Conservation (phyloP, 73 alveolate species). For the Blepharisma japonicum region DNA sequence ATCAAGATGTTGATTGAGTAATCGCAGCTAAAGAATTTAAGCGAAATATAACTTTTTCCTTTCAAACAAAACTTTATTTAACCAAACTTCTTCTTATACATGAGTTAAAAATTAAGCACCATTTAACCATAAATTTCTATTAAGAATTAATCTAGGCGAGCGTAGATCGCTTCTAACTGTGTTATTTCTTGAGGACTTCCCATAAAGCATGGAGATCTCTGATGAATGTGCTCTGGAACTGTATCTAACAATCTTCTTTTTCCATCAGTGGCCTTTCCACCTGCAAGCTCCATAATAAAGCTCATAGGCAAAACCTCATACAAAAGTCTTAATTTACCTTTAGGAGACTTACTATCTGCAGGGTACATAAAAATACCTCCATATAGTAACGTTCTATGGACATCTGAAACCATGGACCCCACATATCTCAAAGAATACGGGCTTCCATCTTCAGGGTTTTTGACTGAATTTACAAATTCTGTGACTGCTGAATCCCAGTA, state of each 20-base stretch:
- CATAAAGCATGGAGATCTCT: slow-evolving; percentile 52
- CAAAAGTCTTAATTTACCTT: slow-evolving; percentile 73
- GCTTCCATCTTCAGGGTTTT: slow-evolving; percentile 38
- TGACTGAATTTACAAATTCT: slow-evolving; percentile 37
- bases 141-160: background rate
- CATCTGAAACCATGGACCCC: slow-evolving; percentile 73
- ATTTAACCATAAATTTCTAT: no score
- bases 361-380: slow-evolving; percentile 69
- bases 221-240: slow-evolving; percentile 45
- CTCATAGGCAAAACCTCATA: slow-evolving; percentile 85
- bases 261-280: slow-evolving; percentile 67
- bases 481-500: slow-evolving; percentile 61
- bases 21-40: no score
- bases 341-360: slow-evolving; percentile 49
- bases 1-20: no score
- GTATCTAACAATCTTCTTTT: slow-evolving; percentile 49
- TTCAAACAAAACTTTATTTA: no score
- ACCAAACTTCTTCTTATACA: no score
- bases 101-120: no score
- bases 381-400: slow-evolving; percentile 62
- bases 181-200: slow-evolving; percentile 51
- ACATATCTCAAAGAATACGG: slow-evolving; percentile 57
- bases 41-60: no score
- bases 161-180: slow-evolving; percentile 12
- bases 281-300: slow-evolving; percentile 79